A percentile compares a stretch with the other conserved stretches of the same genome.
phyloP scores from a whole-genome alignment of 352 stramenopile genomes.

The Phytophthora aleatoria region DNA sequence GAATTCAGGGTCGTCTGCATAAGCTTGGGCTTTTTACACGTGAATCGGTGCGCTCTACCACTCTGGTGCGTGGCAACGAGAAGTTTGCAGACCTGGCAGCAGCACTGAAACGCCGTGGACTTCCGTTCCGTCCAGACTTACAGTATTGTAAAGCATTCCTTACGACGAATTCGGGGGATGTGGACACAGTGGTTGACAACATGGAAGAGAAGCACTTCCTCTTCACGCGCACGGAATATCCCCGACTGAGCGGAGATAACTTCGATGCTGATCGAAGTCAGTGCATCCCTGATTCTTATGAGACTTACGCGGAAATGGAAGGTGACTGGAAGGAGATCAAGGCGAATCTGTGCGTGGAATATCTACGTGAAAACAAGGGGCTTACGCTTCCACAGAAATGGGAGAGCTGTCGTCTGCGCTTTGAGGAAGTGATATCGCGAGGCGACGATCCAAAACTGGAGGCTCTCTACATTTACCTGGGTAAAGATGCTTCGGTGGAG shows the following conservation, averaged over 20 bases:
- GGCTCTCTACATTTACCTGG: background rate
- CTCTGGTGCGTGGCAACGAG: background rate
- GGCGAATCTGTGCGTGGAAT: conserved; percentile 14
- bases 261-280: background rate
- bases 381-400: conserved; percentile 22
- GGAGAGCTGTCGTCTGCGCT: conserved; percentile 13
- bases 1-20: background rate
- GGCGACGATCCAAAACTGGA: background rate
- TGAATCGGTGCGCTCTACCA: background rate
- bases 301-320: background rate
- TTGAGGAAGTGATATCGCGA: conserved; percentile 5
- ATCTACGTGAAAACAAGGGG: conserved; percentile 11
- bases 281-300: background rate
- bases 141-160: background rate
- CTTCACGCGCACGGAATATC: background rate
- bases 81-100: background rate
- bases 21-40: background rate
- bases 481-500: background rate
- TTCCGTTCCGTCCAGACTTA: background rate
- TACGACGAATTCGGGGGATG: background rate
- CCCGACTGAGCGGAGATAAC: background rate
- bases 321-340: conserved; percentile 5
- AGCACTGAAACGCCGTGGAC: background rate
- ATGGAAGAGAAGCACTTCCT: conserved; percentile 3
- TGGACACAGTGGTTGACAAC: background rate